These are phyloP conservation scores for Cladosporium sp. DNA, from an alignment of 2,329 filamentous ascomycete genomes.

Conservation along the genomic window DNA sequence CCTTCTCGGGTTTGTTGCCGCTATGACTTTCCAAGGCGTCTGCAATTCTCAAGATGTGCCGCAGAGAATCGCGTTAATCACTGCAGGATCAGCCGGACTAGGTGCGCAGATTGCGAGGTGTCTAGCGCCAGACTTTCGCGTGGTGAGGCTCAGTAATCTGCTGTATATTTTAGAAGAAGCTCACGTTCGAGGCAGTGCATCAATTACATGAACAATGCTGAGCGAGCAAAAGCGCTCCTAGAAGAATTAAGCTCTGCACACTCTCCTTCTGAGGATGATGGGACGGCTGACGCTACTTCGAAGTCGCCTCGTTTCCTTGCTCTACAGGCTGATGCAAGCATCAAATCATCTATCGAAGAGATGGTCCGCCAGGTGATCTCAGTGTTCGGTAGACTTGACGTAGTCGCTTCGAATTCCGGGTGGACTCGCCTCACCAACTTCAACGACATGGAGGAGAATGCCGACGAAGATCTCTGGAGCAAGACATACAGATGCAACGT, in stretches of 20 bases:
- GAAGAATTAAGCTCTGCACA: background rate
- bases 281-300: background rate
- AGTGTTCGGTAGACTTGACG: background rate
- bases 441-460: background rate
- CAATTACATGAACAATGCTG: background rate
- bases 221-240: background rate
- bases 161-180: background rate
- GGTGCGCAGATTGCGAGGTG: background rate
- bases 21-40: background rate
- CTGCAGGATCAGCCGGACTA: background rate
- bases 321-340: background rate
- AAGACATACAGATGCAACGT: background rate
- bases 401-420: background rate
- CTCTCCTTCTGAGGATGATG: background rate
- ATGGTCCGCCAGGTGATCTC: background rate
- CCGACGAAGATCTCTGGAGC: background rate
- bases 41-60: background rate
- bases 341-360: background rate
- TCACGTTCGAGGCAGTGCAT: background rate
- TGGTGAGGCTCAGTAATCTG: background rate
- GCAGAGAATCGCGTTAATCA: background rate
- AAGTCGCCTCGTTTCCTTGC: background rate
- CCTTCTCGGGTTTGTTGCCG: background rate
- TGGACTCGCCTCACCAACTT: background rate
- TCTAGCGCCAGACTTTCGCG: background rate